A percentile compares a stretch with the other conserved stretches of the same genome.
phyloP scores from a whole-genome alignment of 2,329 filamentous ascomycete species.

The Fusarium dimerum region DNA sequence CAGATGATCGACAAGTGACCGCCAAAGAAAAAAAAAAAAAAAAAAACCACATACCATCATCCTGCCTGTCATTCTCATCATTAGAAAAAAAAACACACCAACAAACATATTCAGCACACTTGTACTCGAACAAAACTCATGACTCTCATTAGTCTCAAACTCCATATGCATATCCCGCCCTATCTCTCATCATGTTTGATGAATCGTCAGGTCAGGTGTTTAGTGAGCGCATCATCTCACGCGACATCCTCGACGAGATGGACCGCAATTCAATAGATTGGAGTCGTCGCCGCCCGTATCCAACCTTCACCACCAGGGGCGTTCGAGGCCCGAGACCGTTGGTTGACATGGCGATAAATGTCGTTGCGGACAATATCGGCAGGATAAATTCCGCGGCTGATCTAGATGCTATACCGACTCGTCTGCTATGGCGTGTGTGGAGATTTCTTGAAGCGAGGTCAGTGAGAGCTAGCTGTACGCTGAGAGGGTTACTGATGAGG shows the following conservation, averaged over 20 bases:
- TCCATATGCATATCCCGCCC: not conserved
- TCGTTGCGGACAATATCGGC: conserved; percentile 40
- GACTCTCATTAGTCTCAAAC: not conserved
- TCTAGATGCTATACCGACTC: conserved; percentile 36
- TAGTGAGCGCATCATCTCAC: conserved; percentile 38
- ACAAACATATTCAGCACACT: not conserved
- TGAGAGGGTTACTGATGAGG: not conserved
- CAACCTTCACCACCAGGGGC: conserved; percentile 27
- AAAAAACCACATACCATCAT: no score
- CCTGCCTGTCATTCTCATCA: no score
- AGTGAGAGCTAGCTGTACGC: conserved; percentile 16
- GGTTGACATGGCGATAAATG: conserved; percentile 40
- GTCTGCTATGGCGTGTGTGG: conserved; percentile 41
- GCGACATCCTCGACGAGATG: conserved; percentile 22
- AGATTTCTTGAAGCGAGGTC: conserved; percentile 42
- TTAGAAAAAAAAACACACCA: no score
- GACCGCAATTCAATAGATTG: conserved; percentile 34
- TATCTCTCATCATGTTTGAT: conserved; percentile 34
- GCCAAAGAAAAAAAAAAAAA: no score
- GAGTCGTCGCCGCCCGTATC: conserved; percentile 36
- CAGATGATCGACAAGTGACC: no score
- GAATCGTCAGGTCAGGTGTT: conserved; percentile 37
- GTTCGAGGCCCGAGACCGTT: conserved; percentile 38
- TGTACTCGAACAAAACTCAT: not conserved
- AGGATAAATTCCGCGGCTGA: conserved; percentile 33